Evolutionary conservation across 176 grass and related monocot genomes (phyloP), one percentile per base, ranked within the genome.

Genomic region (Ensete glaucum): DNA sequence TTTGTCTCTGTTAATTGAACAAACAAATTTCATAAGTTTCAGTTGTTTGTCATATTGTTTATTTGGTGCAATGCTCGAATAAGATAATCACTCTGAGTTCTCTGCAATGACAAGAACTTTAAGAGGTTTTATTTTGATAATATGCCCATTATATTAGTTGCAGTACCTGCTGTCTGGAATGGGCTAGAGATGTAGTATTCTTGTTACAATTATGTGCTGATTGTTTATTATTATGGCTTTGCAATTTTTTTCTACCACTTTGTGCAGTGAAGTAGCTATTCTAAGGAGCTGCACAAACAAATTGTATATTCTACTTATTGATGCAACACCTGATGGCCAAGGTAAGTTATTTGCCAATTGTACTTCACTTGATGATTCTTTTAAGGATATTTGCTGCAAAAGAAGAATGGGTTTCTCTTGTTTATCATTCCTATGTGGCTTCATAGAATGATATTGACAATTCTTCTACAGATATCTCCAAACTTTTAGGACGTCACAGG

Each of bases 251-350:
- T 25, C 24, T 25, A 25, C 65, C 72, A 62, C 71, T 83, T 85
- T 84, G 7, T 93, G 73, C 84, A 91, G 94, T 80, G 81, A 98
- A 74, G 77, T 91, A 76, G 88, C 85, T 73, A 87, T 98, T 79
- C 60, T 98, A 43, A 75, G 80, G 66, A 93, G 90, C 89, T 89
- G 82, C 66, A 71, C 79, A 71, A 87, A 89, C 67, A 98, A 98
- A 77, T 62, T 93, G 19, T 91, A 98, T 85, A 23, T 93, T 64
- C 62, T 93, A 67, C 58, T 82, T 34, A 76, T 91, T 69, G 76
- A 83, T 77, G 75, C 77, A 60, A 72, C 67, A 73, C 68, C 71
- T 73, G 76, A 88, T 84, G 77, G 73, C 70, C 74, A 86, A 87
- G 88, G 94, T 93, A 85, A 53, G 74, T 78, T 82, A 24, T 78